These are phyloP conservation scores for Botrytis galanthina DNA, from an alignment of 2,329 filamentous ascomycete species.

Conservation along the genomic window DNA sequence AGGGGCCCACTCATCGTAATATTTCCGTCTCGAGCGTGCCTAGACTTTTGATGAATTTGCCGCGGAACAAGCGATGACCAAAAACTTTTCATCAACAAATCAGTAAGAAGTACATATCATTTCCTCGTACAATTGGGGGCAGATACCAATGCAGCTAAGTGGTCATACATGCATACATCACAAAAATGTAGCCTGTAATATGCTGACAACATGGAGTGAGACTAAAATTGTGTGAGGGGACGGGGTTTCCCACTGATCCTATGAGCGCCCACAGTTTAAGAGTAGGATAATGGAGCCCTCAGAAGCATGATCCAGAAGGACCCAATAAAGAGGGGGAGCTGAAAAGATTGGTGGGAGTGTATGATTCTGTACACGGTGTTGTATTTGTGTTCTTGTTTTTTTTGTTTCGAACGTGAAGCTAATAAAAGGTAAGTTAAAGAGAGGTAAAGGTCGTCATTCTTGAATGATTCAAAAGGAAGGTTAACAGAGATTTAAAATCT, in stretches of 20 bases:
- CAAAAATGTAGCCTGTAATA: constrained; percentile 4
- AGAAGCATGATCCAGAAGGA: not conserved
- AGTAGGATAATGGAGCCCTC: not conserved
- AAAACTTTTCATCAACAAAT: not conserved
- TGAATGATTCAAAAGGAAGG: too few species aligned
- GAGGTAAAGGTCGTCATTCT: not conserved
- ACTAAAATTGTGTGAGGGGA: not conserved
- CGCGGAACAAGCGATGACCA: not conserved
- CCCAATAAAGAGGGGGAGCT: constrained; percentile 10
- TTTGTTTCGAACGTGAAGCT: not conserved
- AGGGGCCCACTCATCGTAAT: not conserved
- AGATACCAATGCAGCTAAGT: not conserved
- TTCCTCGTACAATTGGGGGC: not conserved
- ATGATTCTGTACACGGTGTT: constrained; percentile 6
- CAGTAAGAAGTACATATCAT: not conserved
- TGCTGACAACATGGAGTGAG: constrained; percentile 8
- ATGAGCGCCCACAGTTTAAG: not conserved
- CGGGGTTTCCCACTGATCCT: not conserved
- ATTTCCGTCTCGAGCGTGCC: not conserved
- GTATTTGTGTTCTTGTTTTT: not conserved
- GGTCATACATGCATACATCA: not conserved
- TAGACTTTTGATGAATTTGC: not conserved
- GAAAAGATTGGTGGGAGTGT: not conserved
- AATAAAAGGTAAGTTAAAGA: not conserved
- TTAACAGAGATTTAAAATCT: not conserved